Conservation (phyloP, 805 yeast species). For the Candida ovalis region DNA sequence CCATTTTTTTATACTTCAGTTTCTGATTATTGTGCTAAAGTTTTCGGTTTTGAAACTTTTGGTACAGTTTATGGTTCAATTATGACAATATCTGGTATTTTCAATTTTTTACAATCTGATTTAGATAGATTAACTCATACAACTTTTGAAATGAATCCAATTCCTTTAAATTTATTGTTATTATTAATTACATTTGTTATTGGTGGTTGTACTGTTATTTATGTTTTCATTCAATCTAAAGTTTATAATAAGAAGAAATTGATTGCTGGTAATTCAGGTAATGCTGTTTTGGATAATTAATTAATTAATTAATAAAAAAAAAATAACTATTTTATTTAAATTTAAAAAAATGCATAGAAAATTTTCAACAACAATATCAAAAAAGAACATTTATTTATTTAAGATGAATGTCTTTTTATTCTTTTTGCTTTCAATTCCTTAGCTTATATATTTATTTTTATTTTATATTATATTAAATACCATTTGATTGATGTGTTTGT, state of each 20-base stretch:
- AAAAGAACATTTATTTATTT: no score
- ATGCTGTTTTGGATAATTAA: background rate
- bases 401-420: no score
- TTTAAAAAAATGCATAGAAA: no score
- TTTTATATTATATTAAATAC: no score
- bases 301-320: background rate
- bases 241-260: conserved; percentile 18
- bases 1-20: conserved; percentile 58
- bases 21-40: conserved; percentile 58
- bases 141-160: conserved; percentile 50
- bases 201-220: conserved; percentile 40
- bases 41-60: conserved; percentile 58
- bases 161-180: conserved; percentile 43
- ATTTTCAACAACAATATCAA: no score
- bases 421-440: no score
- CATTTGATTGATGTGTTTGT: no score
- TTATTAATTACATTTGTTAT: conserved; percentile 38
- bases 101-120: conserved; percentile 44
- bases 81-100: conserved; percentile 48
- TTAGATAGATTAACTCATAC: conserved; percentile 50
- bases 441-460: no score
- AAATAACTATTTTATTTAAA: no score
- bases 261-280: background rate
- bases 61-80: conserved; percentile 58
- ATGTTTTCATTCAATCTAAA: conserved; percentile 32